These are phyloP conservation scores for Aureobasidium sp. DNA, from an alignment of 2,329 filamentous ascomycete species.

Conservation along the genomic window DNA sequence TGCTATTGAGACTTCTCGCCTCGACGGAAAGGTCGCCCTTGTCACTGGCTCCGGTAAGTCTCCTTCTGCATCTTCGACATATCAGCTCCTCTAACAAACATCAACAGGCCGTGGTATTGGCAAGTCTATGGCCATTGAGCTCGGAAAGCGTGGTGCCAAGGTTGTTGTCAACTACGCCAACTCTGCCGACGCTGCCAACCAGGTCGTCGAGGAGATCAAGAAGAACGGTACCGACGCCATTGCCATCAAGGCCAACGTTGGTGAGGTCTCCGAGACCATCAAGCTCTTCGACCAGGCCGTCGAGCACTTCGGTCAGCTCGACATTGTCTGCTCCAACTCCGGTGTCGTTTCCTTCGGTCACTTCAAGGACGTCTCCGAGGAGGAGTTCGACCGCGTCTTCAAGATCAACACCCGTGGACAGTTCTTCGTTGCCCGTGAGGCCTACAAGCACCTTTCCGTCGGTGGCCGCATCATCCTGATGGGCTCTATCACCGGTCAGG, in stretches of 20 bases:
- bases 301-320: slow-evolving; percentile 54
- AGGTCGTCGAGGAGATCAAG: slow-evolving; percentile 59
- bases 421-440: slow-evolving; percentile 53
- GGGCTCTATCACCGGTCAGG: slow-evolving; percentile 49
- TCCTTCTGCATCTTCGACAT: neutral
- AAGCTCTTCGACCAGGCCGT: slow-evolving; percentile 55
- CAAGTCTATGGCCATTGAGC: slow-evolving; percentile 56
- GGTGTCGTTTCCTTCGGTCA: slow-evolving; percentile 48
- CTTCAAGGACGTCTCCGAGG: slow-evolving; percentile 45
- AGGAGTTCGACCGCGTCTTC: slow-evolving; percentile 51
- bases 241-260: slow-evolving; percentile 60
- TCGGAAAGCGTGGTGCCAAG: slow-evolving; percentile 56
- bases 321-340: slow-evolving; percentile 64
- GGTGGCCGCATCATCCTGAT: slow-evolving; percentile 46
- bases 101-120: slow-evolving; percentile 53
- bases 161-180: slow-evolving; percentile 62
- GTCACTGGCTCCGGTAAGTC: slow-evolving; percentile 42
- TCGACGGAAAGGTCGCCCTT: slow-evolving; percentile 46
- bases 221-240: slow-evolving; percentile 52
- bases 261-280: slow-evolving; percentile 54
- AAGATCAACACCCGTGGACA: slow-evolving; percentile 54
- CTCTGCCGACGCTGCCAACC: slow-evolving; percentile 53
- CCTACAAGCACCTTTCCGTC: slow-evolving; percentile 44
- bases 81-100: slow-evolving; percentile 15
- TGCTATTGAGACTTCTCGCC: slow-evolving; percentile 38